phyloP scores from a whole-genome alignment of 148 eudicot species.

The Dysphania ambrosioides region DNA sequence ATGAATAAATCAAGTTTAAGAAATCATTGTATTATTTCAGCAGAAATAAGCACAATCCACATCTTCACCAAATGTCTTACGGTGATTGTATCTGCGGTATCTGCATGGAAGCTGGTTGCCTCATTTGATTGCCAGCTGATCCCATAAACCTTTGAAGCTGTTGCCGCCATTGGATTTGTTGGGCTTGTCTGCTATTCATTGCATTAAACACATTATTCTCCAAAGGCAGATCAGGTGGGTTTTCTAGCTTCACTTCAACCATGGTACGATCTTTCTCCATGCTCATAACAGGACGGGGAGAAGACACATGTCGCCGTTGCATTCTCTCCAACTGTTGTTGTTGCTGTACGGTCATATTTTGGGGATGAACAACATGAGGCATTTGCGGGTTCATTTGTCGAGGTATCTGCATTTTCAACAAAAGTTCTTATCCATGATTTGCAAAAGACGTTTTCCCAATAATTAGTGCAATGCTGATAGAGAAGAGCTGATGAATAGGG shows the following conservation, averaged over 20 bases:
- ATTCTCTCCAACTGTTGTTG: slow-evolving; percentile 60
- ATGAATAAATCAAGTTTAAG: slow-evolving; percentile 13
- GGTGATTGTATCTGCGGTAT: slow-evolving; percentile 66
- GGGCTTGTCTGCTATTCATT: slow-evolving; percentile 56
- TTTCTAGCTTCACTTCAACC: slow-evolving; percentile 86
- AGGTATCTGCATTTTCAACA: slow-evolving; percentile 45
- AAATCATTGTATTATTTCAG: not conserved
- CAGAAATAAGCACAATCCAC: not conserved
- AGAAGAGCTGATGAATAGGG: not conserved
- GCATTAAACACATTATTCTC: slow-evolving; percentile 52
- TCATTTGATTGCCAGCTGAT: slow-evolving; percentile 50
- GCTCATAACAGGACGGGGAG: slow-evolving; percentile 57
- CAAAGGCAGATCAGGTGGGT: slow-evolving; percentile 62
- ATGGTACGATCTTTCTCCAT: slow-evolving; percentile 69
- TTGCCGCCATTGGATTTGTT: slow-evolving; percentile 60
- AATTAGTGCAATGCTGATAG: not conserved
- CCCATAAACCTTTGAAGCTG: slow-evolving; percentile 61
- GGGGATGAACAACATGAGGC: slow-evolving; percentile 53
- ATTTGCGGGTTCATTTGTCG: slow-evolving; percentile 71
- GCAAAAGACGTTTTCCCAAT: not conserved
- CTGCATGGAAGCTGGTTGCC: slow-evolving; percentile 64
- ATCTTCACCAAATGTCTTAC: slow-evolving; percentile 38
- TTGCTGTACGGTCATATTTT: slow-evolving; percentile 43
- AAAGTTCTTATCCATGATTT: not conserved
- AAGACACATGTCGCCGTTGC: slow-evolving; percentile 48